Conservation (phyloP, 1,139 yeast genomes). For the Geotrichum bryndzae region DNA sequence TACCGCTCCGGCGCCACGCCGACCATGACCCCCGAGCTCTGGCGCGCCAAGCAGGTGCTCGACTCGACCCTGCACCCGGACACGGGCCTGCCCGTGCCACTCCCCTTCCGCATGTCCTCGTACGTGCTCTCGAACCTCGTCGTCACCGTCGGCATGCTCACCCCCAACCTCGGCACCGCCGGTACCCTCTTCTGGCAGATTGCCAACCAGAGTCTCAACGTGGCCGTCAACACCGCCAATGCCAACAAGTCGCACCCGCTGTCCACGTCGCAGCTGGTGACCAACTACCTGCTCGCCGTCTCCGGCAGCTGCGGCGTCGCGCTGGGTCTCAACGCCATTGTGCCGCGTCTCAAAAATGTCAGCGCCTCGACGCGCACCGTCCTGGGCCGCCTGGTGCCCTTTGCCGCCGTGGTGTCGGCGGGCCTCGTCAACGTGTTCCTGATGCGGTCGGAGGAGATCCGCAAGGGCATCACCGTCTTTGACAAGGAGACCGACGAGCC, state of each 20-base stretch:
- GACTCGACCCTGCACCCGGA: conserved; percentile 93
- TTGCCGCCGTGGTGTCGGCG: conserved; percentile 96
- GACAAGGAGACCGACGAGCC: conserved; percentile 47
- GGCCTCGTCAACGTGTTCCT: conserved; percentile 89
- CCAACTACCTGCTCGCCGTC: conserved; percentile 82
- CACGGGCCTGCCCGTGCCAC: conserved; percentile 82
- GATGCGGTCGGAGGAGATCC: conserved; percentile 92
- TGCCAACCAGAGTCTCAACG: conserved; percentile 92
- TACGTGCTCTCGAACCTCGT: conserved; percentile 89
- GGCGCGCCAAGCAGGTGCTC: conserved; percentile 81
- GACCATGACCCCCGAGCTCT: conserved; percentile 67
- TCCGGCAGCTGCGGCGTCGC: conserved; percentile 95
- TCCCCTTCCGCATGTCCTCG: conserved; percentile 96
- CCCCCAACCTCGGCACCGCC: conserved; percentile 81
- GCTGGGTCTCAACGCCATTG: conserved; percentile 79
- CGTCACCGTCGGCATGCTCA: conserved; percentile 95
- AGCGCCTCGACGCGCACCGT: conserved; percentile 64
- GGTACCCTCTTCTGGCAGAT: conserved; percentile 97
- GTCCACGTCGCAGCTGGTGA: conserved; percentile 65
- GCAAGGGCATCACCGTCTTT: conserved; percentile 73
- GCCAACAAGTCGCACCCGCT: conserved; percentile 93
- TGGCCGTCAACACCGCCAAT: conserved; percentile 92
- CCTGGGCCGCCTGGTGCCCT: conserved; percentile 83
- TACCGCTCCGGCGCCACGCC: conserved; percentile 62
- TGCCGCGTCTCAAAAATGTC: conserved; percentile 67